Evolutionary conservation across 1,284 basidiomycete genomes (phyloP), one percentile per base, ranked within the genome.

Genomic region (Malassezia caprae): DNA sequence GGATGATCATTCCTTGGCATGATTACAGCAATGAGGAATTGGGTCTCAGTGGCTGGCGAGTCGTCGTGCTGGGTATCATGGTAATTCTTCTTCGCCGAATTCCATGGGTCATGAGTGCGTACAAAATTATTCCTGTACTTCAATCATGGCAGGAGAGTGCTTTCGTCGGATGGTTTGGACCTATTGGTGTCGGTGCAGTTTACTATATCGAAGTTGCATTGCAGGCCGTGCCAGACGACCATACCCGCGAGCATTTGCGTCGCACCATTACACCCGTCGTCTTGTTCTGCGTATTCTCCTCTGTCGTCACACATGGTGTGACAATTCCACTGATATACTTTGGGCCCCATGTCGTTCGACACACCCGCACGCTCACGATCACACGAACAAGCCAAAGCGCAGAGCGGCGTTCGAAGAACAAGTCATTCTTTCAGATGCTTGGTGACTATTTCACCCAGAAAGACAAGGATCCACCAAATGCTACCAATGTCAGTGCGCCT

Each of bases 151-250:
- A 66, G 12, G 70, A 74, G 47, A 63, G 67, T 3, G 48, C 60
- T 0, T 74, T 74, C 48, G 59, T 63, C 3, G 72, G 72, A n/a
- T 72, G 65, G 65, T 74, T 74, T 34, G 72, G 72, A 0, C 72
- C 72, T 5, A 74, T 74, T 30, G 67, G 69, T 11, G 69, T 75
- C 8, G 69, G 71, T 4, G 78, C 78, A 0, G 72, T 79, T 7
- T 79, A 79, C 62, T 81, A 80, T 61, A 75, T 76, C 34, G 75
- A 79, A 49, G 77, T 80, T 7, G 79, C 79, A 0, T 64, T 79
- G 8, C 69, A 77, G 15, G 58, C 65, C 26, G 48, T 80, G 0
- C 79, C 79, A 0, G 76, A 77, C 34, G 76, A 78, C 41, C 73
- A 75, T 1, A 69, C 67, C 1, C 66, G 75, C 2, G 64, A 71